Evolutionary conservation across 2,329 filamentous ascomycete species (phyloP).

Genomic region (Pseudogymnoascus pannorum): DNA sequence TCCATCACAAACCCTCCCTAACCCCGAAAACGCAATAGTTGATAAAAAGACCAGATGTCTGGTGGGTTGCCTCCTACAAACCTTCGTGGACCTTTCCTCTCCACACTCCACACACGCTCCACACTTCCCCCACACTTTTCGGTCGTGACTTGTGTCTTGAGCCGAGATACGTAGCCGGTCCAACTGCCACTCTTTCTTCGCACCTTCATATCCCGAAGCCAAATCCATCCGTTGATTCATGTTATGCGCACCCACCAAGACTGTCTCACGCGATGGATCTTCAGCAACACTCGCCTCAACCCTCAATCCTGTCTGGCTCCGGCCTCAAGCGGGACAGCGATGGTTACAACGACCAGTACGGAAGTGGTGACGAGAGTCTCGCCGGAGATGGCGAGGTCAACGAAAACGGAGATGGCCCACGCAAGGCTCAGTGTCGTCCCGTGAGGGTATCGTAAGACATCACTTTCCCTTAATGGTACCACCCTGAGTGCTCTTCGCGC

Average conservation of each 20-base stretch:
- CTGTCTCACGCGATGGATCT: slow-evolving; percentile 22
- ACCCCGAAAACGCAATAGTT: no score
- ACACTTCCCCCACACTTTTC: neutral
- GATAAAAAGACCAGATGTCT: no score
- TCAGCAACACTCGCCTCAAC: slow-evolving; percentile 24
- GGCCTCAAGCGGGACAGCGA: slow-evolving; percentile 26
- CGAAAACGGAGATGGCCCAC: slow-evolving; percentile 26
- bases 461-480: slow-evolving; percentile 20
- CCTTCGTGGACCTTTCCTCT: neutral
- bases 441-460: slow-evolving; percentile 42
- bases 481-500: slow-evolving; percentile 19
- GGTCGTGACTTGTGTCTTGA: neutral
- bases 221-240: neutral
- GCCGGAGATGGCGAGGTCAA: slow-evolving; percentile 20
- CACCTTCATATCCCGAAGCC: neutral
- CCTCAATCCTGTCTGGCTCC: slow-evolving; percentile 19
- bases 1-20: no score
- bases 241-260: neutral
- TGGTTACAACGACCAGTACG: slow-evolving; percentile 24
- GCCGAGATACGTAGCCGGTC: neutral
- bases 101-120: neutral
- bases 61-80: no score
- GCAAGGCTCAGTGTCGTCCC: slow-evolving; percentile 42
- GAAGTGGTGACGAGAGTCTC: slow-evolving; percentile 24
- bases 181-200: neutral